Conservation (phyloP, 371 early-diverging fungal species). For the Rhizopus stolonifer region DNA sequence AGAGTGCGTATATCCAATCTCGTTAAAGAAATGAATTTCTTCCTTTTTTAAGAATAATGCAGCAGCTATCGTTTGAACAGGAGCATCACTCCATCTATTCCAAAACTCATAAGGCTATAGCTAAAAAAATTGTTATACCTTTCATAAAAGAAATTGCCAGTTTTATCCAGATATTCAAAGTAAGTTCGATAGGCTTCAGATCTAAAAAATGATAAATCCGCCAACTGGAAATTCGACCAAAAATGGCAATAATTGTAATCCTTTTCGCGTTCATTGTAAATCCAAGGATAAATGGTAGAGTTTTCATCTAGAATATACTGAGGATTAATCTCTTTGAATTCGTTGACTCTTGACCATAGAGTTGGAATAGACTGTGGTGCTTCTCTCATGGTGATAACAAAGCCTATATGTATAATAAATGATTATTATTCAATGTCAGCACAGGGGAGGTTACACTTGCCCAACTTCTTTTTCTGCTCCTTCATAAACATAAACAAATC, state of each 20-base stretch:
- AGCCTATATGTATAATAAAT: slow-evolving; percentile 39
- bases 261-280: slow-evolving; percentile 18
- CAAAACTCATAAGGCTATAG: slow-evolving; percentile 31
- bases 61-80: slow-evolving; percentile 83
- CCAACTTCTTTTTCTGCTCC: slow-evolving; percentile 77
- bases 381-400: slow-evolving; percentile 79
- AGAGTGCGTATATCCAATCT: slow-evolving; percentile 79
- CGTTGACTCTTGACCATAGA: slow-evolving; percentile 71
- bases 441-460: too few relatives aligned
- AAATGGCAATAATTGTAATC: slow-evolving; percentile 75
- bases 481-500: slow-evolving; percentile 88
- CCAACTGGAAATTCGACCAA: slow-evolving; percentile 71
- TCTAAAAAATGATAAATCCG: slow-evolving; percentile 73
- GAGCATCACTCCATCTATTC: slow-evolving; percentile 56
- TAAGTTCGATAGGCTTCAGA: slow-evolving; percentile 70
- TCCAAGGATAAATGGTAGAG: slow-evolving; percentile 33
- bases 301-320: slow-evolving; percentile 14
- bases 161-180: slow-evolving; percentile 78
- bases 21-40: slow-evolving; percentile 88
- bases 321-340: slow-evolving; percentile 49
- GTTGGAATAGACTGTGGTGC: slow-evolving; percentile 74
- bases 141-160: slow-evolving; percentile 95
- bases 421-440: too few relatives aligned
- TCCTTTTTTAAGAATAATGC: slow-evolving; percentile 73
- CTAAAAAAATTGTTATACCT: slow-evolving; percentile 36